A percentile compares a stretch with the other conserved stretches of the same genome.
Evolutionary conservation across 2,329 filamentous ascomycete species (phyloP).

Genomic region (Arthrobotrys musiformis): DNA sequence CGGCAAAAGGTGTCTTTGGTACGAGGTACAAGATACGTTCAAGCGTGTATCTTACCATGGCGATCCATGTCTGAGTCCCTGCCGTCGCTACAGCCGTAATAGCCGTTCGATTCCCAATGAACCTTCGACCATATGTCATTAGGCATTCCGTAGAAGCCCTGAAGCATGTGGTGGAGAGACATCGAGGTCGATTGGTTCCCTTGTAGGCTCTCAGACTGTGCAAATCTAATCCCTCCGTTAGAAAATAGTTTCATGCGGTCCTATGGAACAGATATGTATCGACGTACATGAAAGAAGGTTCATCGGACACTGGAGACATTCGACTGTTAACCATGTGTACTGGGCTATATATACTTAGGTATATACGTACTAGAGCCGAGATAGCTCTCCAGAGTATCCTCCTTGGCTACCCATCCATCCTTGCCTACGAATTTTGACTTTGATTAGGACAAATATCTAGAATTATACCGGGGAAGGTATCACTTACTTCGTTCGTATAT

Average conservation of each 20-base stretch:
- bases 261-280: not conserved
- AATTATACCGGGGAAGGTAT: not conserved
- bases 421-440: not conserved
- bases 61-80: conserved; percentile 12
- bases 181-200: conserved; percentile 11
- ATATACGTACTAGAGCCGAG: not conserved
- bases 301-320: not conserved
- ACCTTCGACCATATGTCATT: conserved; percentile 39
- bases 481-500: not conserved
- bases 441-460: not conserved
- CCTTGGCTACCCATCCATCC: not conserved
- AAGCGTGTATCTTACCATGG: conserved; percentile 18
- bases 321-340: not conserved
- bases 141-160: conserved; percentile 36
- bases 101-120: conserved; percentile 50
- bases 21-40: not conserved
- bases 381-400: not conserved
- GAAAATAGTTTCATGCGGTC: not conserved
- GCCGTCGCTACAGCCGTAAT: conserved; percentile 39
- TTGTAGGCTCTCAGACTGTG: conserved; percentile 7
- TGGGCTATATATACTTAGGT: not conserved
- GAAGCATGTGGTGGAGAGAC: conserved; percentile 4
- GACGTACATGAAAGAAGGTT: conserved; percentile 9
- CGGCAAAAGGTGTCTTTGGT: not conserved
- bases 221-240: conserved; percentile 16